Base-by-base conservation (phyloP, 305 asterid species). In the Rubia balearica region DNA sequence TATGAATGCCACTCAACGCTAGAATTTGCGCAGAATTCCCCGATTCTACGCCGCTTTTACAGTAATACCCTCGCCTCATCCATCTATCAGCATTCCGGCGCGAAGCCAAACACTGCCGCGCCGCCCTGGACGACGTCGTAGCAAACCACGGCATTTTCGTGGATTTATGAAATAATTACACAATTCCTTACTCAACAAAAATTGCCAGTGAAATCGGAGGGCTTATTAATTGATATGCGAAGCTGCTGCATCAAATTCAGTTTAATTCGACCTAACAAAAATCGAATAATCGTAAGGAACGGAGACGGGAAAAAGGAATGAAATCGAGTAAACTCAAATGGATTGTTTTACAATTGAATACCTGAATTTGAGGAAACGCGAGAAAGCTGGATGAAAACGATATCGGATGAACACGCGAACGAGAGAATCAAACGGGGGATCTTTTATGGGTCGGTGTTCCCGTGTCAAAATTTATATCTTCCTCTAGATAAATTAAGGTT, bases 1-100 rank as follows among this genome's bases (percentile, higher is more conserved):
- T 77, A 59, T 72, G 65, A 75, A 79, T 69, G 73, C 81, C 68
- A 66, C 65, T 77, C 69, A 79, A 75, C 5, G 81, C 65, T 55
- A 80, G 76, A 70, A 72, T 41, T 46, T 69, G 77, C 68, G 46
- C 48, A 59, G 51, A 72, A 66, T 74, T 60, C 38, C 61, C 75
- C 53, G 53, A 76, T 71, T 60, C 63, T 45, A 3, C 46, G 64
- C 67, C 70, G 14, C 21, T 21, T 46, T 48, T 45, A 33, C 67
- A 63, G 57, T 16, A 51, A 71, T 49, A 64, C 69, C 74, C 71
- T 0, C 66, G 51, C 41, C 73, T 72, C 51, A 55, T 36, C 70
- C 73, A 67, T 71, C 61, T 73, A 46, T 65, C 65, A 9, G 68
- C 22, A 68, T 68, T 60, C 8, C 76, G 69, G 19, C 66, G 74